Evolutionary conservation across 2,329 filamentous ascomycete genomes (phyloP).

Genomic region (Raffaelea arxii): DNA sequence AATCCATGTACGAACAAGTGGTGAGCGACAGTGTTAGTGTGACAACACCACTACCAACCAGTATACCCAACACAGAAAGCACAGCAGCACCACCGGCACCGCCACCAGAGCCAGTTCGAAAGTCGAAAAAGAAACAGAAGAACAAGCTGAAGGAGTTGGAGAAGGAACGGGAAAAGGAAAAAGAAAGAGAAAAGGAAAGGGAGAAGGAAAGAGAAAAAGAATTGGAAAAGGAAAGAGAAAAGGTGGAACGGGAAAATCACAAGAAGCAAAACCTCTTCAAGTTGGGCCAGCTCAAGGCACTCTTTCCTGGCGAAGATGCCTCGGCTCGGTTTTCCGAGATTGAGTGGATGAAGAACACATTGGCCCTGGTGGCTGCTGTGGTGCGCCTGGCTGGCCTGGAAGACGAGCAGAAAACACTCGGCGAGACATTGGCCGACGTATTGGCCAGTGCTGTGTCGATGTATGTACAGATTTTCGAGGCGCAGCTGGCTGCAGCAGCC

Average conservation of each 20-base stretch:
- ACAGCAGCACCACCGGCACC: neutral
- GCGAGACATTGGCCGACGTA: constrained; percentile 1
- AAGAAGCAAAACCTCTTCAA: constrained; percentile 4
- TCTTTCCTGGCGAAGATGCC: constrained; percentile 9
- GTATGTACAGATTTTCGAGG: constrained; percentile 1
- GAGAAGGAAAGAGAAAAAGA: too few species aligned
- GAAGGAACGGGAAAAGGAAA: too few species aligned
- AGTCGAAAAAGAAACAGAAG: too few species aligned
- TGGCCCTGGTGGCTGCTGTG: constrained; percentile 6
- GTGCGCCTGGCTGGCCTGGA: constrained; percentile 4
- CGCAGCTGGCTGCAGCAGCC: neutral
- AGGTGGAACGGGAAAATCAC: too few species aligned
- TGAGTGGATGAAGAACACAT: constrained; percentile 12
- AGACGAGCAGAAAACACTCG: neutral
- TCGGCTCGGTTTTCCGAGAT: constrained; percentile 10
- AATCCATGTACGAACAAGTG: constrained; percentile 1
- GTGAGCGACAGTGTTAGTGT: neutral
- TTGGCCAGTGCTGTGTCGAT: neutral
- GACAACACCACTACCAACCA: neutral
- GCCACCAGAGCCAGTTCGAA: constrained; percentile 1
- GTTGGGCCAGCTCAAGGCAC: constrained; percentile 7
- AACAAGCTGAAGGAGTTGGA: too few species aligned
- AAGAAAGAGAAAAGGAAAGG: too few species aligned
- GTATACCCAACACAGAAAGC: neutral
- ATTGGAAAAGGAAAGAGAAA: too few species aligned